phyloP scores from a whole-genome alignment of 345 rosid genomes.

The Erucastrum elatum region DNA sequence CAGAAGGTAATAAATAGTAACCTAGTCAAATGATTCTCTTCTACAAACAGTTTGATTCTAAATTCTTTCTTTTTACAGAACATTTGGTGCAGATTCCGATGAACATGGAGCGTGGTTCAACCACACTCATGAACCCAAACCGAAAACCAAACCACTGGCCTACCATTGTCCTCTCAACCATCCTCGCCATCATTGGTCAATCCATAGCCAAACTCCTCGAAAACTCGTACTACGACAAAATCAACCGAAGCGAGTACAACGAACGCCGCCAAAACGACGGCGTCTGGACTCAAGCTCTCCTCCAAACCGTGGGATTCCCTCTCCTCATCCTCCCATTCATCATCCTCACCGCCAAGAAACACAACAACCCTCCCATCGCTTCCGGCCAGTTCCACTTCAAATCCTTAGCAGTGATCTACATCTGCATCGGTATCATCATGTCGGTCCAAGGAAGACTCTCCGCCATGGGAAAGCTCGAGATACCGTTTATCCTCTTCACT shows the following conservation, averaged over 20 bases:
- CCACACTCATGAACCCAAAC: slow-evolving; percentile 11
- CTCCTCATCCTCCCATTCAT: slow-evolving; percentile 38
- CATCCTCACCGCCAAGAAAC: slow-evolving; percentile 26
- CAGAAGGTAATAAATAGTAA: slow-evolving; percentile 22
- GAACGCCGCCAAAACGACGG: slow-evolving; percentile 30
- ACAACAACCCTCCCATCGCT: slow-evolving; percentile 17
- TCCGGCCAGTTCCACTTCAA: slow-evolving; percentile 17
- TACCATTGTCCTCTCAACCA: slow-evolving; percentile 28
- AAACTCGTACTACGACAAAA: slow-evolving; percentile 34
- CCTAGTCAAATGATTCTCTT: neutral
- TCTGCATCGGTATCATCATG: slow-evolving; percentile 31
- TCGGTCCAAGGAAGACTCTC: slow-evolving; percentile 36
- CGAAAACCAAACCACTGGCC: slow-evolving; percentile 42
- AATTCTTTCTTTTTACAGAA: slow-evolving; percentile 34
- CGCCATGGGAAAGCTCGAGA: slow-evolving; percentile 32
- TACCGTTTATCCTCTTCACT: slow-evolving; percentile 25
- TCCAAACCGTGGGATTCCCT: slow-evolving; percentile 41
- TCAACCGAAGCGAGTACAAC: slow-evolving; percentile 24
- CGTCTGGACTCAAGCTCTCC: slow-evolving; percentile 40
- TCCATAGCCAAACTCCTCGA: slow-evolving; percentile 34
- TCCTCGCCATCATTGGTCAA: slow-evolving; percentile 35
- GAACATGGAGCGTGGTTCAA: slow-evolving; percentile 32
- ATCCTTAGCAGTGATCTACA: slow-evolving; percentile 28
- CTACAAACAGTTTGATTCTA: neutral
- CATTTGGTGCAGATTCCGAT: slow-evolving; percentile 36